Conservation (phyloP, 495 filamentous ascomycete species). For the Lichina pygmaea region DNA sequence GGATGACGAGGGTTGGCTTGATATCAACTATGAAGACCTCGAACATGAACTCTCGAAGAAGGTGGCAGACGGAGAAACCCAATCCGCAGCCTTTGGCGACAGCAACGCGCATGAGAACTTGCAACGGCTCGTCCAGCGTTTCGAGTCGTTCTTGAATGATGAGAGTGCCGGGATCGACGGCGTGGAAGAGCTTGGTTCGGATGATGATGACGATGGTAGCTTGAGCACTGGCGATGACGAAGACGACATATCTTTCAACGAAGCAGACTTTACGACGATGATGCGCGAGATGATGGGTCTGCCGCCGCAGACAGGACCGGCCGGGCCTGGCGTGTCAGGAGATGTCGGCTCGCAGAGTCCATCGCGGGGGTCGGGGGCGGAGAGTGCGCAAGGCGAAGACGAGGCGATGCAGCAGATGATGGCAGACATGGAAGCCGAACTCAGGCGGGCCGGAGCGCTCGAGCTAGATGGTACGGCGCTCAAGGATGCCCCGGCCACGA, state of each 20-base stretch:
- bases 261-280: slow-evolving; percentile 59
- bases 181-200: slow-evolving; percentile 35
- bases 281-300: slow-evolving; percentile 94
- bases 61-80: slow-evolving; percentile 6
- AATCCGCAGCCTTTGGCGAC: slow-evolving; percentile 38
- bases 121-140: slow-evolving; percentile 67
- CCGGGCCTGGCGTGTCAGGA: no score
- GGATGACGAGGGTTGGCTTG: slow-evolving; percentile 78
- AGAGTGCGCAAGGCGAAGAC: slow-evolving; percentile 16
- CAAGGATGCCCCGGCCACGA: not conserved
- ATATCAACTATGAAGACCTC: slow-evolving; percentile 74
- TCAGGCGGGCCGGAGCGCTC: slow-evolving; percentile 50
- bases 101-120: slow-evolving; percentile 54
- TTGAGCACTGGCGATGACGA: slow-evolving; percentile 33
- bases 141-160: slow-evolving; percentile 82
- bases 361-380: no score
- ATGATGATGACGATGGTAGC: slow-evolving; percentile 17
- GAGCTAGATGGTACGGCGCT: slow-evolving; percentile 22
- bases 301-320: slow-evolving; percentile 15
- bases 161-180: slow-evolving; percentile 56
- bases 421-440: slow-evolving; percentile 54
- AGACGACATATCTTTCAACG: slow-evolving; percentile 53
- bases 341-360: not conserved
- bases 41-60: slow-evolving; percentile 40
- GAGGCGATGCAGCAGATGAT: slow-evolving; percentile 47